Percentiles rank a stretch among this genome's conserved stretches.
Conservation (phyloP, 176 grass and related monocot species). For the Dendrocalamus sinicus region DNA sequence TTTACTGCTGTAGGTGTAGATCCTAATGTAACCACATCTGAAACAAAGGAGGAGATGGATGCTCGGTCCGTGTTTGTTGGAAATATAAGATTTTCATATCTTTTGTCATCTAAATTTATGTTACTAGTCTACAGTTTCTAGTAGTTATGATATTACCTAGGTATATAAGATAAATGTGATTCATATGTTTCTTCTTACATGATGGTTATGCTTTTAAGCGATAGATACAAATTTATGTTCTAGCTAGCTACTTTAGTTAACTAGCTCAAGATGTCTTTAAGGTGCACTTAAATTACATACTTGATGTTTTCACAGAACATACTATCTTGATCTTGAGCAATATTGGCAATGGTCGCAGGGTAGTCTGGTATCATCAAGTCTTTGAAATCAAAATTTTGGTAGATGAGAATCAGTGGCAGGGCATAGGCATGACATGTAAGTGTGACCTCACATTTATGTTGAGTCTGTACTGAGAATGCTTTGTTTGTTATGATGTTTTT, state of each 20-base stretch:
- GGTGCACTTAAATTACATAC: neutral
- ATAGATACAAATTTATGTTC: neutral
- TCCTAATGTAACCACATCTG: conserved; percentile 52
- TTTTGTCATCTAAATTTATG: conserved; percentile 19
- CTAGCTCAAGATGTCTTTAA: conserved; percentile 5
- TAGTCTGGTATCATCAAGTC: conserved; percentile 63
- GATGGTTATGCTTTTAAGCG: neutral
- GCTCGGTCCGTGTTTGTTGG: conserved; percentile 69
- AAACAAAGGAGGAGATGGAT: conserved; percentile 77
- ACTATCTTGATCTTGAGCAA: conserved; percentile 27
- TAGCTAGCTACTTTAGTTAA: neutral
- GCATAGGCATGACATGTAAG: conserved; percentile 59
- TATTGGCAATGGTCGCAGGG: conserved; percentile 71
- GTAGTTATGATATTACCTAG: neutral
- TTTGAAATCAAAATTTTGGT: conserved; percentile 58
- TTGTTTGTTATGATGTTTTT: conserved; percentile 23
- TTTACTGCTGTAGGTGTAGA: conserved; percentile 46
- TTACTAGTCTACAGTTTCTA: neutral
- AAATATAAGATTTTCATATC: conserved; percentile 58
- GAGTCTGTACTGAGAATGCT: conserved; percentile 16
- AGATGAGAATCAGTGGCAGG: conserved; percentile 47
- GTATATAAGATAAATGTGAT: neutral
- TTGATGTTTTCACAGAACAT: neutral
- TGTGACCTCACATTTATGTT: conserved; percentile 43
- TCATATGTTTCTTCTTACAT: neutral